Conservation (phyloP, 2,329 filamentous ascomycete genomes). For the Sarocladium oryzae region DNA sequence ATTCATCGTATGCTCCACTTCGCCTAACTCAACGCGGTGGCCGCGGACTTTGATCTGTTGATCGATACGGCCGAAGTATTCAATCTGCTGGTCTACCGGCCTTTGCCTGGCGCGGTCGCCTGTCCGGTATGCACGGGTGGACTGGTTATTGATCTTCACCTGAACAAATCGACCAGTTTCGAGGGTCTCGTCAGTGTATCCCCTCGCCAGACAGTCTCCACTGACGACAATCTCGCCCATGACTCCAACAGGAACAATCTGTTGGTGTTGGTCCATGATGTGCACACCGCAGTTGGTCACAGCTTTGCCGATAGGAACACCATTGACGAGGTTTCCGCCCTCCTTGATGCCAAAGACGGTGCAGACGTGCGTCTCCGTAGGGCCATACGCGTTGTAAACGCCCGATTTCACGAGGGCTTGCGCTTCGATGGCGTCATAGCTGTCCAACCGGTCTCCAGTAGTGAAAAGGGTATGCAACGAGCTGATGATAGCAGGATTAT, state of each 20-base stretch:
- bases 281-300: slow-evolving; percentile 17
- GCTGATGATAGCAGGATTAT: neutral
- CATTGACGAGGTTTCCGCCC: slow-evolving; percentile 12
- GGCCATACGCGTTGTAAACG: slow-evolving; percentile 17
- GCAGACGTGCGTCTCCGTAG: slow-evolving; percentile 16
- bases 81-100: slow-evolving; percentile 16
- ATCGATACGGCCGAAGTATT: slow-evolving; percentile 24
- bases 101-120: slow-evolving; percentile 21
- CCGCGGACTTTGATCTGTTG: slow-evolving; percentile 24
- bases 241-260: slow-evolving; percentile 14
- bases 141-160: slow-evolving; percentile 8
- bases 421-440: slow-evolving; percentile 9
- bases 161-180: slow-evolving; percentile 14
- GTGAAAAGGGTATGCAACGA: neutral
- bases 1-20: slow-evolving; percentile 20
- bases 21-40: slow-evolving; percentile 22
- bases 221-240: slow-evolving; percentile 19
- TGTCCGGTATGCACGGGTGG: slow-evolving; percentile 17
- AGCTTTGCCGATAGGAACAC: slow-evolving; percentile 17
- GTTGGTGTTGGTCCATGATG: slow-evolving; percentile 13
- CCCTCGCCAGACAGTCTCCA: slow-evolving; percentile 15
- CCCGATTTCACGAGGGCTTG: neutral
- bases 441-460: slow-evolving; percentile 17
- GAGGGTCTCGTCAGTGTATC: slow-evolving; percentile 14
- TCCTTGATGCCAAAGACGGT: neutral